Evolutionary conservation across 768 basidiomycete species (phyloP).

Genomic region (Calocera cornea): DNA sequence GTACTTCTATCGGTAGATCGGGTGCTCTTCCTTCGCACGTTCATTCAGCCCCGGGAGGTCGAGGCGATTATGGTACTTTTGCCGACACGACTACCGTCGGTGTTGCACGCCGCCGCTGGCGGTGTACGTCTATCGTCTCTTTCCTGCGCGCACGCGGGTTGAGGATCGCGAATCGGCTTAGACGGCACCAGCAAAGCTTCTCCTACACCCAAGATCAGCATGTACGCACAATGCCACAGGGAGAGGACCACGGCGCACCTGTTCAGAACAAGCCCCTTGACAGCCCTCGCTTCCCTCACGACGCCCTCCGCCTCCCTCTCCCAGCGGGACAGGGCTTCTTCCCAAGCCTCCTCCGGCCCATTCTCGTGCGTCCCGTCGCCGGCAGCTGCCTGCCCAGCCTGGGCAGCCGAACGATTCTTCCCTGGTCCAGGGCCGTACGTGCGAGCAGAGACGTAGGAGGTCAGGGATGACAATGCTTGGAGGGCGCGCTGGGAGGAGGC

Average conservation of each 20-base stretch:
- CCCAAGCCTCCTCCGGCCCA: neutral
- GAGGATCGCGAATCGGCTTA: neutral
- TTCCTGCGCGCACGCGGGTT: neutral
- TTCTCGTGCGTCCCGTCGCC: no score
- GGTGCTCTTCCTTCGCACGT: no score
- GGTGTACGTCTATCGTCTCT: neutral
- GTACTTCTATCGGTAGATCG: no score
- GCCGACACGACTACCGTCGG: no score
- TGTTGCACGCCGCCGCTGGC: no score
- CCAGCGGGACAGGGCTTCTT: neutral
- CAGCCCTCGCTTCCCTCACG: neutral
- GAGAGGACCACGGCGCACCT: neutral
- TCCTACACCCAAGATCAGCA: neutral
- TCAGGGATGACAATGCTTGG: neutral
- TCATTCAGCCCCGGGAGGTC: no score
- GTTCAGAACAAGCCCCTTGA: neutral
- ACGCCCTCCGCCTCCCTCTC: constrained; percentile 1
- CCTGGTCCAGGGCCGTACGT: neutral
- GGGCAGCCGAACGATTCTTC: no score
- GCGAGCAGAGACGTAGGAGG: neutral
- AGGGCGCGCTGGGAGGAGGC: neutral
- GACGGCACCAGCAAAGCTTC: neutral
- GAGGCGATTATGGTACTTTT: no score
- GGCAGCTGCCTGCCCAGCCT: neutral
- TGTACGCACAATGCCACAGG: neutral